phyloP scores from a whole-genome alignment of 2,329 filamentous ascomycete genomes.

The Alternaria sp. region DNA sequence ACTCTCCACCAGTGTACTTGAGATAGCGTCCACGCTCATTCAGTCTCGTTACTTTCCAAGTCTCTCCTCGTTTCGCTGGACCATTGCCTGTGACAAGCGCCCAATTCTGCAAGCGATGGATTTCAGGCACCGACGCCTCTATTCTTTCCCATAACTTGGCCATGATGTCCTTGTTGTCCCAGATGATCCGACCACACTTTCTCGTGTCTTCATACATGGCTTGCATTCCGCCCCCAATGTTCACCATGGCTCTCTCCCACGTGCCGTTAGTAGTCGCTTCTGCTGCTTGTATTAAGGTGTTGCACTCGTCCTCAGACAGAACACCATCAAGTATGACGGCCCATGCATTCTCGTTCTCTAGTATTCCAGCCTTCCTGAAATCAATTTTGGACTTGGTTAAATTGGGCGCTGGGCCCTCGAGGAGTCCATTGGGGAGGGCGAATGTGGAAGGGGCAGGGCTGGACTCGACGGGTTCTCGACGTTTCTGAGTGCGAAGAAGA shows the following conservation, averaged over 20 bases:
- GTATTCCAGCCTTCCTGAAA: slow-evolving; percentile 58
- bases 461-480: not conserved
- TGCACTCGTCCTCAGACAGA: slow-evolving; percentile 70
- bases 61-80: slow-evolving; percentile 54
- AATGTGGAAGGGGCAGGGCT: slow-evolving; percentile 32
- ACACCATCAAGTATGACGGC: slow-evolving; percentile 71
- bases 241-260: slow-evolving; percentile 76
- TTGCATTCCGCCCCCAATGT: slow-evolving; percentile 69
- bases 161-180: slow-evolving; percentile 70
- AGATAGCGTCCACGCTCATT: slow-evolving; percentile 81
- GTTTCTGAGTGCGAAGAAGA: not conserved
- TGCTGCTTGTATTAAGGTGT: slow-evolving; percentile 38
- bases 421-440: slow-evolving; percentile 58
- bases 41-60: slow-evolving; percentile 58
- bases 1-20: slow-evolving; percentile 75
- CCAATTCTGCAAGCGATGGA: slow-evolving; percentile 54
- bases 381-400: slow-evolving; percentile 62
- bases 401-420: slow-evolving; percentile 55
- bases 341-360: slow-evolving; percentile 63
- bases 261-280: slow-evolving; percentile 44
- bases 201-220: slow-evolving; percentile 65
- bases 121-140: slow-evolving; percentile 56
- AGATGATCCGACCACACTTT: slow-evolving; percentile 79
- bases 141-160: slow-evolving; percentile 69
- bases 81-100: slow-evolving; percentile 56